phyloP scores from a whole-genome alignment of 192 early-diverging fungal species.

The Entophlyctis luteolus region DNA sequence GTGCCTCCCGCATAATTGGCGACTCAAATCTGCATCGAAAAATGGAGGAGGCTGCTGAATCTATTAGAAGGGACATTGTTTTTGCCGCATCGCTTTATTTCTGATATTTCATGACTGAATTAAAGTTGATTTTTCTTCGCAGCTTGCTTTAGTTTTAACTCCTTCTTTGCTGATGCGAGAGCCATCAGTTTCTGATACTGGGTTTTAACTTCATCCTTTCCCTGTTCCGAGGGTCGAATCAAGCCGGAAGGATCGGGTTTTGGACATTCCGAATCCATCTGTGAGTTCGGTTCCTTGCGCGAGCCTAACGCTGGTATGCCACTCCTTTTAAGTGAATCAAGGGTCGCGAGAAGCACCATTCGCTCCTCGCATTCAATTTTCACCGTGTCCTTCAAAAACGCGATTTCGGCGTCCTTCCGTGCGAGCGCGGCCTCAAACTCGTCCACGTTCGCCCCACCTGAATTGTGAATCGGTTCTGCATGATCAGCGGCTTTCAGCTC shows the following conservation, averaged over 20 bases:
- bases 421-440: conserved; percentile 21
- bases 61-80: conserved; percentile 92
- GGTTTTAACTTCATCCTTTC: neutral
- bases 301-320: neutral
- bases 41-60: conserved; percentile 82
- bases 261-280: neutral
- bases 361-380: conserved; percentile 53
- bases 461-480: neutral
- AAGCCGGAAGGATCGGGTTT: neutral
- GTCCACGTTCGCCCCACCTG: conserved; percentile 3
- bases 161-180: conserved; percentile 21
- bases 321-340: conserved; percentile 24
- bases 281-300: neutral
- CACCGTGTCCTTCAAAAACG: conserved; percentile 50
- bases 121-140: conserved; percentile 14
- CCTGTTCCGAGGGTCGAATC: neutral
- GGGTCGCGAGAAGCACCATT: conserved; percentile 45
- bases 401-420: conserved; percentile 45
- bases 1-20: conserved; percentile 84
- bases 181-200: conserved; percentile 26
- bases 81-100: conserved; percentile 88
- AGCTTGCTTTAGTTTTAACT: conserved; percentile 11
- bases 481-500: conserved; percentile 17
- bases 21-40: conserved; percentile 81
- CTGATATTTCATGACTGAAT: conserved; percentile 12